Conservation (phyloP, 169 alveolate genomes). For the Cryptosporidium andersoni region DNA sequence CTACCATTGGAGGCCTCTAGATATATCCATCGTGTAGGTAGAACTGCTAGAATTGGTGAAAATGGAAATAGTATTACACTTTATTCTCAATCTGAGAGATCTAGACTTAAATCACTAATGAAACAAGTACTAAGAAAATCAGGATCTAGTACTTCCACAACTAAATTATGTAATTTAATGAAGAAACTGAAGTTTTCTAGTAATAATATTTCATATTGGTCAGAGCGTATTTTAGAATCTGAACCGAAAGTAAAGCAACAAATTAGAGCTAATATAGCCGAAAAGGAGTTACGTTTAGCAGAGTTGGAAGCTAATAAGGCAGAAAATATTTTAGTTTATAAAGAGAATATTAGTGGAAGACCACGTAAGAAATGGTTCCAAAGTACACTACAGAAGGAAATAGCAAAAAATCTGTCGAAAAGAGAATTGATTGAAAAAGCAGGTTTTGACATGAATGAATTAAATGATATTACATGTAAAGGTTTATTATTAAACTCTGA, state of each 20-base stretch:
- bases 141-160: not conserved
- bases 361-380: slow-evolving; percentile 76
- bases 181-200: slow-evolving; percentile 64
- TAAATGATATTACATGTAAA: too few relatives aligned
- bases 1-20: slow-evolving; percentile 90
- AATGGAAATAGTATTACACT: slow-evolving; percentile 89
- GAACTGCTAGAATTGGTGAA: slow-evolving; percentile 94
- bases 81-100: slow-evolving; percentile 89
- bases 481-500: too few relatives aligned
- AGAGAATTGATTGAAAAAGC: not conserved
- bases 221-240: slow-evolving; percentile 73
- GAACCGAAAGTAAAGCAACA: slow-evolving; percentile 77
- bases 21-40: slow-evolving; percentile 93
- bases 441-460: too few relatives aligned
- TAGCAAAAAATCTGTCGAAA: slow-evolving; percentile 23
- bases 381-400: slow-evolving; percentile 70
- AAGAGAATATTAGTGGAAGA: slow-evolving; percentile 80
- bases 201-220: slow-evolving; percentile 72
- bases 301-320: slow-evolving; percentile 78
- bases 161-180: slow-evolving; percentile 32
- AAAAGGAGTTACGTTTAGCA: slow-evolving; percentile 79
- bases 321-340: slow-evolving; percentile 76
- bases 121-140: slow-evolving; percentile 74
- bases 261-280: slow-evolving; percentile 77
- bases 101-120: slow-evolving; percentile 78